Evolutionary conservation across 768 basidiomycete species (phyloP).

Genomic region (Xerocomus brunneocitrinus): DNA sequence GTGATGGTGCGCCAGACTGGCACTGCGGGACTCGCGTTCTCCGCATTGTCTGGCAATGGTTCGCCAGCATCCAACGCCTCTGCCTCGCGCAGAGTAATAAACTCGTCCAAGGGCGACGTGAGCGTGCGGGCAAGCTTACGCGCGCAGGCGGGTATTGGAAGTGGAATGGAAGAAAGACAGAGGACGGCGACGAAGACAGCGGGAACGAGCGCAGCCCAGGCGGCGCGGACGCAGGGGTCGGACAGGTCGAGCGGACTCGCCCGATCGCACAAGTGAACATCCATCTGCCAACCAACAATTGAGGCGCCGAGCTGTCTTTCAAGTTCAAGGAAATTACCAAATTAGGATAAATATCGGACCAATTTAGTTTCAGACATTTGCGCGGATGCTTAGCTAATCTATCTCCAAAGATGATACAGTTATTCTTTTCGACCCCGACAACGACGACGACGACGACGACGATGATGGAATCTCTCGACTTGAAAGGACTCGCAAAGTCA

Average conservation of each 20-base stretch:
- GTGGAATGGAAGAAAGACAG: conserved; percentile 35
- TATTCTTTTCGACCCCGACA: background rate
- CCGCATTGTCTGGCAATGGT: background rate
- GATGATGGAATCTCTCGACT: conserved; percentile 70
- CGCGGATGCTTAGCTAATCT: conserved; percentile 1
- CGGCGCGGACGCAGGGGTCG: conserved; percentile 43
- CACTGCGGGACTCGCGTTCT: conserved; percentile 7
- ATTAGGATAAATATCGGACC: background rate
- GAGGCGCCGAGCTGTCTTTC: background rate
- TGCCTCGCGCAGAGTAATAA: conserved; percentile 52
- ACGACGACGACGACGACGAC: conserved; percentile 11
- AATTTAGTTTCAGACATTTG: background rate
- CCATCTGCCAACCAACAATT: conserved; percentile 4
- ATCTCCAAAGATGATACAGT: background rate
- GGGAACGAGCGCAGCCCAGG: conserved; percentile 50
- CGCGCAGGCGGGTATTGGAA: conserved; percentile 20
- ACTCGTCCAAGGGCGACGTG: conserved; percentile 31
- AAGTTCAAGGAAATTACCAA: background rate
- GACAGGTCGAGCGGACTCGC: conserved; percentile 35
- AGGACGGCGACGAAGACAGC: conserved; percentile 43
- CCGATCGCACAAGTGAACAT: conserved; percentile 10
- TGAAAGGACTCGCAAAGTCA: conserved; percentile 73
- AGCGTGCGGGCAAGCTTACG: conserved; percentile 20
- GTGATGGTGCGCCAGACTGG: conserved; percentile 59
- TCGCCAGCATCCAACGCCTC: conserved; percentile 39